phyloP scores from a whole-genome alignment of 768 basidiomycete species.

The Termitomyces bulborhizus region DNA sequence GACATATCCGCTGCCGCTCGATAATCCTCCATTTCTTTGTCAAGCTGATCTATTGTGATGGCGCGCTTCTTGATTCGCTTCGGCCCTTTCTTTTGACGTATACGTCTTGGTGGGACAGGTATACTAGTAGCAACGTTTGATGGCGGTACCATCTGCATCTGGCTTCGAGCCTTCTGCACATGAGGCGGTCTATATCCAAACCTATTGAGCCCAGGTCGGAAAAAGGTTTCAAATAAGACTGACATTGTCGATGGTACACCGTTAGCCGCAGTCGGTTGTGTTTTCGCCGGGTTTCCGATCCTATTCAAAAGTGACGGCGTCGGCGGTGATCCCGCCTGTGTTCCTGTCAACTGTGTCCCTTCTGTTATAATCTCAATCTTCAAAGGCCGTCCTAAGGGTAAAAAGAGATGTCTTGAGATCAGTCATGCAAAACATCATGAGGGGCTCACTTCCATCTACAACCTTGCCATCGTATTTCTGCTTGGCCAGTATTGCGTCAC shows the following conservation, averaged over 20 bases:
- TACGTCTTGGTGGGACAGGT: conserved; percentile 29
- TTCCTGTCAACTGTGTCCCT: conserved; percentile 15
- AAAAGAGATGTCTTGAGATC: background rate
- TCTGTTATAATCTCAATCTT: conserved; percentile 61
- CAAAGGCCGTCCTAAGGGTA: conserved; percentile 53
- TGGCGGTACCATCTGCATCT: conserved; percentile 13
- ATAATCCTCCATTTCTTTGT: conserved; percentile 80
- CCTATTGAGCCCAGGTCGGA: background rate
- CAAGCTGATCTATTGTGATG: conserved; percentile 51
- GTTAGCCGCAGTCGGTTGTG: conserved; percentile 5
- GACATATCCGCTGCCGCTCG: conserved; percentile 36
- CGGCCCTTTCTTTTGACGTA: conserved; percentile 66
- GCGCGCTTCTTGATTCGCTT: conserved; percentile 59
- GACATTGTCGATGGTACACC: conserved; percentile 13
- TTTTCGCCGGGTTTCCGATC: conserved; percentile 11
- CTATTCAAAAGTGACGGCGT: conserved; percentile 24
- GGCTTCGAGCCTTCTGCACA: conserved; percentile 1
- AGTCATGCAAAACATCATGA: background rate
- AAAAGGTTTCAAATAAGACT: conserved; percentile 1
- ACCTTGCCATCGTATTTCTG: conserved; percentile 72
- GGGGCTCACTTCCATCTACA: conserved; percentile 54
- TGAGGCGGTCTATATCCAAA: conserved; percentile 5
- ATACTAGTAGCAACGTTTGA: conserved; percentile 11
- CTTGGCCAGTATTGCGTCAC: conserved; percentile 58
- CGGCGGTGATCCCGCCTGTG: conserved; percentile 16